phyloP scores from a whole-genome alignment of 257 asterid genomes.

The Lantana camara region DNA sequence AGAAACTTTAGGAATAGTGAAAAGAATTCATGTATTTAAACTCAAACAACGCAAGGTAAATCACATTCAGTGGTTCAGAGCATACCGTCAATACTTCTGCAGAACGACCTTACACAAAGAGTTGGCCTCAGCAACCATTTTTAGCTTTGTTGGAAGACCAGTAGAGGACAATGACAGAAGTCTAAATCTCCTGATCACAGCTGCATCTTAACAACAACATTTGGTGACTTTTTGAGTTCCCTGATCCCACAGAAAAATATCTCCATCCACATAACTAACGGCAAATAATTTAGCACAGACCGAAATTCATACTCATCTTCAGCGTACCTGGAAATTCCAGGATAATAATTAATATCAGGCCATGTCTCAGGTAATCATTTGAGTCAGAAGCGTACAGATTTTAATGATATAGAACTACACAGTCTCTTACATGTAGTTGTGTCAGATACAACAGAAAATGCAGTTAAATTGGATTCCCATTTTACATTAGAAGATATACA shows the following conservation, averaged over 20 bases:
- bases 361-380: slow-evolving; percentile 22
- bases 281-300: slow-evolving; percentile 87
- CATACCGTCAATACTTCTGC: slow-evolving; percentile 95
- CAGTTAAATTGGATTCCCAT: slow-evolving; percentile 97
- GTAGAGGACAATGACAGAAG: slow-evolving; percentile 89
- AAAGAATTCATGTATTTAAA: not conserved
- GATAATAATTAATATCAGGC: slow-evolving; percentile 30
- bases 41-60: slow-evolving; percentile 25
- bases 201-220: slow-evolving; percentile 71
- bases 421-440: slow-evolving; percentile 82
- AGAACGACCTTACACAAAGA: slow-evolving; percentile 92
- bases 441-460: slow-evolving; percentile 71
- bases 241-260: slow-evolving; percentile 84
- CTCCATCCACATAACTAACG: slow-evolving; percentile 97
- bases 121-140: slow-evolving; percentile 64
- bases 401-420: slow-evolving; percentile 2
- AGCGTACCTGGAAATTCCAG: slow-evolving; percentile 58
- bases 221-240: slow-evolving; percentile 42
- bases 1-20: no score
- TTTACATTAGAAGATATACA: slow-evolving; percentile 57
- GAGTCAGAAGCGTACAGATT: slow-evolving; percentile 2
- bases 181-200: slow-evolving; percentile 73
- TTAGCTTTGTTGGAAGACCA: slow-evolving; percentile 68
- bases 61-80: slow-evolving; percentile 24
- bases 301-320: slow-evolving; percentile 94